Evolutionary conservation across 257 asterid species (phyloP), one percentile per base, ranked within the genome.

Genomic region (Paulownia fortunei): DNA sequence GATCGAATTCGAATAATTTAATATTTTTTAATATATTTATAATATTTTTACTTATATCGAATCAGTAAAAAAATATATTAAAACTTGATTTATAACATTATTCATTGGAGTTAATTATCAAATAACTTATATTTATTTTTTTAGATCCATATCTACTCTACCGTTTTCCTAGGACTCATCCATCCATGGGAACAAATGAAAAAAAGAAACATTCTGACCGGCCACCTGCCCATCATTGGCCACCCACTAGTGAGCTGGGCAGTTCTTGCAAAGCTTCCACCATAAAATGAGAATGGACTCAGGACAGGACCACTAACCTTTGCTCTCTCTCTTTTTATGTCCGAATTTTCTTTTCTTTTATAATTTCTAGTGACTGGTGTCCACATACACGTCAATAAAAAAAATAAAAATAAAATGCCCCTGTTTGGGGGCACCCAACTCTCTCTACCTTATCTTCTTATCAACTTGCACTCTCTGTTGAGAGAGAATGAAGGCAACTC

Each of bases 191-290:
- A 15, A 49, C 7, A 54, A 55, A 55, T 3, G 32, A 55, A 8
- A 55, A 23, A 2, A 55, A 21, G 4, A n/a, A n/a, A n/a, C n/a
- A 1, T 5, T 6, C 8, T 19, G 81, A 67, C 79, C 86, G 84
- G 81, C 86, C 82, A 82, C 74, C 80, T 73, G 73, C 83, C 78
- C 62, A 76, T 79, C 86, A 70, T 51, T 30, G 76, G 79, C 60
- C 41, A 13, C 46, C 86, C 80, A 84, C 86, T 74, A 74, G 19
- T 59, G 63, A 79, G 41, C 80, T 72, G 44, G 26, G 15, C 21
- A 44, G 44, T 7, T 71, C 74, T 73, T 47, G n/a, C 72, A 81
- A 79, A 66, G 54, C 55, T 78, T 37, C 79, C 79, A 80, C 81
- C 81, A 60, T 67, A 64, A 5, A 37, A 18, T 26, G 76, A 76